Evolutionary conservation across 805 yeast genomes (phyloP), one percentile per base, ranked within the genome.

Genomic region (Wickerhamiella vanderwaltii): DNA sequence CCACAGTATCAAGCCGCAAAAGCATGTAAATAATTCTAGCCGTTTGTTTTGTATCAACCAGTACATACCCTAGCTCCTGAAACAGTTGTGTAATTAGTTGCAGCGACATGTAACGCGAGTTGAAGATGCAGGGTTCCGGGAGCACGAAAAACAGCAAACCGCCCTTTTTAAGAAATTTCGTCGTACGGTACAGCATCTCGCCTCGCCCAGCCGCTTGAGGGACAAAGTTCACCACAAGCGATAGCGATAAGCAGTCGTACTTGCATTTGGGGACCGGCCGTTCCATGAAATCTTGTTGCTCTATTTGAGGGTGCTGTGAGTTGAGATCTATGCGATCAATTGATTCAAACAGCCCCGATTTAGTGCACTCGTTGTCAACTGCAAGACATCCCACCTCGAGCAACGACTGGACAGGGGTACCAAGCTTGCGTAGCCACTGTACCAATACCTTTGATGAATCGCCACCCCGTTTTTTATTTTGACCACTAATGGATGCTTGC

Each of bases 161-260:
- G 6, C 32, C 44, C 1, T 31, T 12, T 29, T 59, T 60, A 29
- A 87, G 61, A 53, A 83, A 87, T 20, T 62, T 43, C 3, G 72
- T 61, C 7, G 84, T 71, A 43, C 80, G 56, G 26, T 54, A 53
- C 48, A 86, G 62, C 96, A 88, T 88, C 4, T 69, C 71, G 2
- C 96, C 96, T 41, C 98, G 62, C 11, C 62, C 71, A 6, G 51
- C 52, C 0, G 87, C 74, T 1, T 73, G 73, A 0, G 95, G 83
- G 1, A 88, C 95, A 60, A 83, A 88, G 56, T 88, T 88, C 11
- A 88, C 64, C 29, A 88, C 98, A 43, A 88, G 59, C 0, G 95
- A 84, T 47, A 94, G 79, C 6, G 94, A 83, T 0, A 88, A 64
- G 20, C 84, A 52, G 48, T 78, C 69, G 55, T 77, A 87, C 43